Conservation (phyloP, 768 basidiomycete genomes). For the Cubamyces lactineus region DNA sequence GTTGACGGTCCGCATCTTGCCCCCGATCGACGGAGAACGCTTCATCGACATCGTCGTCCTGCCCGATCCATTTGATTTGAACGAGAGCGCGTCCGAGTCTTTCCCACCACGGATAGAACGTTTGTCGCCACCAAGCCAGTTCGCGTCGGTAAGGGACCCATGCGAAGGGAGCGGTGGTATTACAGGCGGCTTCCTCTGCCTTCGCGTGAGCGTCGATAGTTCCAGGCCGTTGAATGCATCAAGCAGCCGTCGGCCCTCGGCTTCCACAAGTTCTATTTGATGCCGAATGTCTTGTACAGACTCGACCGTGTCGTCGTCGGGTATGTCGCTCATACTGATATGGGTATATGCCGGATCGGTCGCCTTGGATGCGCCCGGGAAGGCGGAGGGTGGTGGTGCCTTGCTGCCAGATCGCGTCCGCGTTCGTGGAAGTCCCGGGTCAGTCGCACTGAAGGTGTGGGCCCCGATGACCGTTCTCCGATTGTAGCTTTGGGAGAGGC, state of each 20-base stretch:
- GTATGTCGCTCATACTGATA: conserved; percentile 38
- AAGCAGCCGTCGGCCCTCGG: conserved; percentile 68
- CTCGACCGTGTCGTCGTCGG: conserved; percentile 60
- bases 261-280: conserved; percentile 70
- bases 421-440: conserved; percentile 24
- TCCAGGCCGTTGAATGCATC: conserved; percentile 84
- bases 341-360: conserved; percentile 27
- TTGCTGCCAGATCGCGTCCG: conserved; percentile 33
- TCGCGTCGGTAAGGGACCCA: conserved; percentile 21
- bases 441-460: conserved; percentile 21
- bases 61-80: conserved; percentile 31
- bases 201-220: conserved; percentile 62
- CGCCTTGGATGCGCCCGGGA: conserved; percentile 26
- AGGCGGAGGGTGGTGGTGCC: conserved; percentile 40
- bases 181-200: conserved; percentile 42
- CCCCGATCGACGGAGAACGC: conserved; percentile 27
- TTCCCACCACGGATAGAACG: conserved; percentile 24
- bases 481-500: conserved; percentile 31
- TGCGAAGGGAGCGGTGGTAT: conserved; percentile 29
- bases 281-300: conserved; percentile 65
- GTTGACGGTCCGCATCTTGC: conserved; percentile 18
- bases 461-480: conserved; percentile 17
- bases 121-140: conserved; percentile 14
- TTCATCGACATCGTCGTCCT: conserved; percentile 29
- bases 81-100: conserved; percentile 33